Evolutionary conservation across 768 basidiomycete species (phyloP).

Genomic region (Mycena olivaceomarginata): DNA sequence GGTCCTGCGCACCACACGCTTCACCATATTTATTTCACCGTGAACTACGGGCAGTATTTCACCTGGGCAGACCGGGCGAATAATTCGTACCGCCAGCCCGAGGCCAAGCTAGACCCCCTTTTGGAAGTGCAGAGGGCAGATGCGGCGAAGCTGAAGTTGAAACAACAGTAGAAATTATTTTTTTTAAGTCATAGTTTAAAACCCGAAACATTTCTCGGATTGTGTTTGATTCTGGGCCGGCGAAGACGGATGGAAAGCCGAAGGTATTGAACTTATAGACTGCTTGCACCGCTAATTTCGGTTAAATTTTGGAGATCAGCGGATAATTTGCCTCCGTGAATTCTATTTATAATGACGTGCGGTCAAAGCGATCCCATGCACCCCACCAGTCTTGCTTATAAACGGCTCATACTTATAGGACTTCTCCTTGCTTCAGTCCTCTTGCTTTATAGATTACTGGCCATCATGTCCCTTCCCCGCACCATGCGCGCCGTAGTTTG

Average conservation of each 20-base stretch:
- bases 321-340: constrained; percentile 11
- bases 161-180: not conserved
- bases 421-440: not conserved
- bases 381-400: not conserved
- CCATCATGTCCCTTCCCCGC: constrained; percentile 32
- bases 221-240: too few relatives aligned
- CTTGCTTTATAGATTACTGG: not conserved
- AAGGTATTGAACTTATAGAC: too few relatives aligned
- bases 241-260: too few relatives aligned
- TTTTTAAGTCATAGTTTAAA: too few relatives aligned
- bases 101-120: constrained; percentile 88
- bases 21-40: constrained; percentile 97
- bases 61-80: constrained; percentile 93
- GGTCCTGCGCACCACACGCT: constrained; percentile 98
- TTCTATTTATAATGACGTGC: not conserved
- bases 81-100: constrained; percentile 93
- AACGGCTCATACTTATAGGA: not conserved
- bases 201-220: too few relatives aligned
- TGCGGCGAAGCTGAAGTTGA: not conserved
- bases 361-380: not conserved
- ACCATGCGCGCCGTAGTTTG: constrained; percentile 51
- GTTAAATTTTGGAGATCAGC: constrained; percentile 5
- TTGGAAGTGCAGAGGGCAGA: constrained; percentile 69
- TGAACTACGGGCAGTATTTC: constrained; percentile 99
- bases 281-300: not conserved